Base-by-base conservation (phyloP, 2,329 filamentous ascomycete genomes). In the Epicoccum nigrum region DNA sequence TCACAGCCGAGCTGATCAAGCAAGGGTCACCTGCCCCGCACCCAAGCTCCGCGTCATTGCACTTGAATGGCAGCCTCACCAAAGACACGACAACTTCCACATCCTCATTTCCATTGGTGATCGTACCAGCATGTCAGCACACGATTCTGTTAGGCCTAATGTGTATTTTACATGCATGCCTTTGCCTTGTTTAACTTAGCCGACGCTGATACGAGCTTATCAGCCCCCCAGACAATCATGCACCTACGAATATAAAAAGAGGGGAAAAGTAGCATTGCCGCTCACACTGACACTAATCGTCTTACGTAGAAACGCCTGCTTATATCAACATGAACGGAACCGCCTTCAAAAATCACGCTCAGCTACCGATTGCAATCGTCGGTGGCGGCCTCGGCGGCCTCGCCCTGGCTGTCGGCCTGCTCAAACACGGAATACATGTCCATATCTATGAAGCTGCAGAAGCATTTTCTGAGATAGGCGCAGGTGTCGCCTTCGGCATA, bases 401-500 rank as follows among this genome's bases (percentile, higher is more conserved):
- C 7, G 56, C 55, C 16, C 31, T 68, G 6, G 63, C 60, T 7
- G 56, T 68, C 25, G 59, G 56, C 13, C 54, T 66, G 31, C 33
- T 49, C 20, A 54, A 58, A 15, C 50, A 59, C 34, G 44, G 45
- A 7, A 42, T 69, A 45, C 53, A 54, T 3, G 58, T 66, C 52
- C 58, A 52, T 4, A 56, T 68, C 38, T 67, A 64, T 39, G 65
- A 68, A 54, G 49, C 58, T n/a, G 60, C 61, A 2, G 30, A 49
- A 9, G 43, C 53, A 8, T 65, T 60, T 39, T 52, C 55, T 0
- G 58, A 62, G 13, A 54, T 64, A 17, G 65, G 65, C 19, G 62
- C 63, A 11, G 64, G 65, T 4, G 55, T 64, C 9, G 62, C 56
- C 2, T 54, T 77, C 4, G 75, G 72, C 1, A 73, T 75, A 11